phyloP scores from a whole-genome alignment of 139 green algal species.

The Chlamydomonas sp. region DNA sequence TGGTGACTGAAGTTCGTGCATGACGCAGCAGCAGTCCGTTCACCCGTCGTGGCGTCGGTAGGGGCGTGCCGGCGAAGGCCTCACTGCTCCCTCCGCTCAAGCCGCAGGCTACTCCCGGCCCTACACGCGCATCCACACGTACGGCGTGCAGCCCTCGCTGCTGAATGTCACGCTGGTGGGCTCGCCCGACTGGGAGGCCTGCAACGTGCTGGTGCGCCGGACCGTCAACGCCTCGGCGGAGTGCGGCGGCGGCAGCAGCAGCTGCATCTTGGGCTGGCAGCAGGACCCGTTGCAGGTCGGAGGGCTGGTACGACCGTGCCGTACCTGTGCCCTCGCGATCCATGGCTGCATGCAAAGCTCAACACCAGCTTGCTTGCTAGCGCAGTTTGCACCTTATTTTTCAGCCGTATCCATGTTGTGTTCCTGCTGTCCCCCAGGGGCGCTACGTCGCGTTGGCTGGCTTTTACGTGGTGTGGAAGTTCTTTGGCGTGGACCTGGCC shows the following conservation, averaged over 20 bases:
- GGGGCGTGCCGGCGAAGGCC: neutral
- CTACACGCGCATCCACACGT: conserved; percentile 55
- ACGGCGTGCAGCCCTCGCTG: conserved; percentile 17
- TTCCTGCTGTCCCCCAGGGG: neutral
- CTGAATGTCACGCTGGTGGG: conserved; percentile 39
- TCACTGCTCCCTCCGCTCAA: neutral
- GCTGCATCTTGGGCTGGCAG: conserved; percentile 60
- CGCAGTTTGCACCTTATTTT: neutral
- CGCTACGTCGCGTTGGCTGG: conserved; percentile 73
- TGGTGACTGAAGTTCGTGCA: no score
- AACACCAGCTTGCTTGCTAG: neutral
- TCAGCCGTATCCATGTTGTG: neutral
- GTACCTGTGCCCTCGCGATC: no score
- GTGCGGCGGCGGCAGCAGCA: conserved; percentile 15
- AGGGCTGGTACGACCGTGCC: no score
- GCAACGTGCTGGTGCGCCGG: conserved; percentile 50
- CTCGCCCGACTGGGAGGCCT: conserved; percentile 61
- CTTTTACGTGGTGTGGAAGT: conserved; percentile 86
- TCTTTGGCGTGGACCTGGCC: conserved; percentile 55
- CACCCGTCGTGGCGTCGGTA: no score
- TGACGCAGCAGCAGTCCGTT: no score
- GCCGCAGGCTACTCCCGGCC: conserved; percentile 54
- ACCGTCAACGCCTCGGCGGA: conserved; percentile 57
- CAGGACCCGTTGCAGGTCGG: conserved; percentile 52
- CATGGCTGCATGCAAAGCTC: no score